These are phyloP conservation scores for Brassica juncea DNA, from an alignment of 345 rosid species.

Conservation along the genomic window DNA sequence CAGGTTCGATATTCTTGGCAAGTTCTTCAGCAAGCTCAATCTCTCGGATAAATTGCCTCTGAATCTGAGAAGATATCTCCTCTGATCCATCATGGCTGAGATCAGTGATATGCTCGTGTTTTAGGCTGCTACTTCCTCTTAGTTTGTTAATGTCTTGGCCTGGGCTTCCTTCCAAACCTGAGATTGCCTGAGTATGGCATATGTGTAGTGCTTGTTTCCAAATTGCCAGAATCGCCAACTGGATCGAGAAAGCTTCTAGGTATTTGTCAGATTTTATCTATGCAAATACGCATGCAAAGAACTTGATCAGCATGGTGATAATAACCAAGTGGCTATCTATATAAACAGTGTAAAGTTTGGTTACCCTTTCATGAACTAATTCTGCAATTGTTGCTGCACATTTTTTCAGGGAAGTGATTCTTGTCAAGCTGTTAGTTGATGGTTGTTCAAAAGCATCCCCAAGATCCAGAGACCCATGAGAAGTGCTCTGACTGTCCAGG, in stretches of 20 bases:
- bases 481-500: constrained; percentile 70
- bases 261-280: constrained; percentile 56
- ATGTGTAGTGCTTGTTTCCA: constrained; percentile 95
- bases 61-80: constrained; percentile 59
- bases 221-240: constrained; percentile 88
- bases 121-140: constrained; percentile 52
- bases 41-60: constrained; percentile 75
- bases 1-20: constrained; percentile 69
- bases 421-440: constrained; percentile 61
- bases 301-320: constrained; percentile 7
- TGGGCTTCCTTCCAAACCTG: constrained; percentile 85
- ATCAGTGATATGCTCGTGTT: constrained; percentile 46
- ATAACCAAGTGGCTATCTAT: not conserved
- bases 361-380: constrained; percentile 69
- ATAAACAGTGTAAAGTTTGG: constrained; percentile 13
- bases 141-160: constrained; percentile 50
- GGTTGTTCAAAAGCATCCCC: constrained; percentile 79
- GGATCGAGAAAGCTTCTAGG: constrained; percentile 88
- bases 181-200: constrained; percentile 91
- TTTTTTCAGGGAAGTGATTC: constrained; percentile 76
- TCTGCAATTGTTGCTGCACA: constrained; percentile 73
- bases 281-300: constrained; percentile 30
- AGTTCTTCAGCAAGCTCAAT: constrained; percentile 88
- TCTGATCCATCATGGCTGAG: constrained; percentile 45
- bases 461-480: constrained; percentile 73